These are phyloP conservation scores for Naganishia vaughanmartiniae DNA, from an alignment of 768 basidiomycete species.

Conservation along the genomic window DNA sequence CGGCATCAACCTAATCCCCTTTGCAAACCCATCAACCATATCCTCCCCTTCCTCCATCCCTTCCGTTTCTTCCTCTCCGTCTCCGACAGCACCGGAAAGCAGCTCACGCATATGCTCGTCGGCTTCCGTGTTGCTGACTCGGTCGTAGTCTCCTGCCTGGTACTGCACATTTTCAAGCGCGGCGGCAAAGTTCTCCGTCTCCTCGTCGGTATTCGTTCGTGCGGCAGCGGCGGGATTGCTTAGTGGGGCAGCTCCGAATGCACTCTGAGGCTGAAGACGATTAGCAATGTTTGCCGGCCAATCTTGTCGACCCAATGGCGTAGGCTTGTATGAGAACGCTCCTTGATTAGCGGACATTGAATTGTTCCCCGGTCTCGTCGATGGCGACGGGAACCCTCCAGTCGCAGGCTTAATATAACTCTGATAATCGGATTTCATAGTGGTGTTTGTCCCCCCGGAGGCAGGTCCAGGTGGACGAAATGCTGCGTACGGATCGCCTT, in stretches of 20 bases:
- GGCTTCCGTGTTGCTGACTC: conserved; percentile 58
- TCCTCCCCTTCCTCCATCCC: conserved; percentile 65
- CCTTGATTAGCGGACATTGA: background rate
- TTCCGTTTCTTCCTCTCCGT: conserved; percentile 54
- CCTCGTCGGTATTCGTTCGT: conserved; percentile 16
- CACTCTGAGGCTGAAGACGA: background rate
- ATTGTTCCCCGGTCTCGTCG: background rate
- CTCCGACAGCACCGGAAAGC: conserved; percentile 64
- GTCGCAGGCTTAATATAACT: conserved; percentile 21
- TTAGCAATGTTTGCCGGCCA: conserved; percentile 22
- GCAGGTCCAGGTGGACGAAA: conserved; percentile 7
- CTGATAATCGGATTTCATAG: conserved; percentile 10
- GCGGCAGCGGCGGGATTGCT: too few species aligned
- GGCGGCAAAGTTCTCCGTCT: conserved; percentile 25
- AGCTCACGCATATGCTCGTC: conserved; percentile 76
- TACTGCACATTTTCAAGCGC: conserved; percentile 36
- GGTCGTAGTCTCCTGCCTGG: conserved; percentile 39
- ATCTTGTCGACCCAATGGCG: conserved; percentile 4
- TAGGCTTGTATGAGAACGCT: conserved; percentile 4
- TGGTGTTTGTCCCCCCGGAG: background rate
- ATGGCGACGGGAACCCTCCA: conserved; percentile 23
- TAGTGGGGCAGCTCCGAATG: background rate
- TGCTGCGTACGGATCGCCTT: conserved; percentile 12
- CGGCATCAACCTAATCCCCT: conserved; percentile 68
- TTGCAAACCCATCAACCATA: conserved; percentile 71